Base-by-base conservation (phyloP, 495 filamentous ascomycete genomes). In the Xylaria flabelliformis region DNA sequence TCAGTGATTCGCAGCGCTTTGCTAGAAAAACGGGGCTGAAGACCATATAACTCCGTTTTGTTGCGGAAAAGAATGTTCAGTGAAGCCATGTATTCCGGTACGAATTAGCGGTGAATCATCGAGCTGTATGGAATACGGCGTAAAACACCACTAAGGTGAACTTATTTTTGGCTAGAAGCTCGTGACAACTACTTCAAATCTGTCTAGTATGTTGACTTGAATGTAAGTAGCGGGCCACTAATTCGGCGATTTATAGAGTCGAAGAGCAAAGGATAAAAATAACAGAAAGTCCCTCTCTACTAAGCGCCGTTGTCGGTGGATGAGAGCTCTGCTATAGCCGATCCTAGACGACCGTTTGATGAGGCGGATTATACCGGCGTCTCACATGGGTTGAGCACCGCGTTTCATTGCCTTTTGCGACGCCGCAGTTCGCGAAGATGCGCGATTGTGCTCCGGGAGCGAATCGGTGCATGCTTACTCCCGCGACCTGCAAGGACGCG, bases 401-500 rank as follows among this genome's bases (percentile, higher is more conserved):
- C 34, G 32, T 48, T 48, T 41, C 24, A 5, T 53, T 36, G 12
- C 48, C 32, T 19, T 21, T 24, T 19, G 7, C 48, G 17, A 6
- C 8, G 39, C 51, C 17, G 17, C 34, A 15, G 8, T 61, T 34
- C 17, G 58, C 58, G 32, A 59, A 21, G 59, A n/a, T 9, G 26
- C 53, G 21, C 9, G 7, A 34, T 69, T 21, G 51, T 46, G 53
- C 24, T 36, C 39, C 53, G 12, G 0, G 66, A 58, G 41, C 21
- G 41, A 59, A 34, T 53, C 34, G 32, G 12, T 44, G 17, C 39
- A 34, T 41, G 64, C 29, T 46, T 46, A 69, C 39, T 50, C 34
- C 56, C 46, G 58, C 19, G 39, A n/a, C 44, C 56, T 70, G 68
- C 68, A 70, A 70, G 68, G 68, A 64, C 68, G 68, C 68, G 68